Base-by-base conservation (phyloP, 441 rosid species). In the Erodium trifolium region DNA sequence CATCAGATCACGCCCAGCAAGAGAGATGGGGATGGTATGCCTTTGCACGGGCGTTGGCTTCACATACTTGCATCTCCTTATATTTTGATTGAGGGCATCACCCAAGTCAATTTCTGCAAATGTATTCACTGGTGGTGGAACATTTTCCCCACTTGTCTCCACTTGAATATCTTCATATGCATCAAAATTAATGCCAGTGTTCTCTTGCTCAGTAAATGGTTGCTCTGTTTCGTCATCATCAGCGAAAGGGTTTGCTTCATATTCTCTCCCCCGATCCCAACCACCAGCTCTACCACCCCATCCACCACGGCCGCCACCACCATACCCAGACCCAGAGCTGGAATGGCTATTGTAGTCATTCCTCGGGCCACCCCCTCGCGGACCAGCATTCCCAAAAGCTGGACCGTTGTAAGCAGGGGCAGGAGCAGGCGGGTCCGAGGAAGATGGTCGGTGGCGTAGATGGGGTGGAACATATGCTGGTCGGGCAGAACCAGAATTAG, bases 41-140 rank as follows among this genome's bases (percentile, higher is more conserved):
- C 89, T 82, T 78, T 85, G 89, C 27, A 85, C 87, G 0, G 87
- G 89, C 8, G 89, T 85, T 2, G 89, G 89, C 80, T 53, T 85
- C 75, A 78, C 86, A 59, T 85, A 85, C 70, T 85, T 85, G 80
- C 89, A 85, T 77, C 89, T 82, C 69, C 78, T 76, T 70, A 85
- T 85, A 73, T 85, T 85, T 43, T 73, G 69, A 76, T 82, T 85
- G 62, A 85, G 55, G 0, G 79, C 85, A 27, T 83, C 82, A n/a
- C 87, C 89, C 41, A 85, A 79, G 71, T 85, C 89, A 53, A 85
- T 85, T 65, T 83, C 87, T 0, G 85, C 87, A 72, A 85, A 85
- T 4, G 87, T 80, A 75, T 78, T 82, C 23, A 79, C 87, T 16
- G 84, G 85, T 45, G 83, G 80, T 9, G 89, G 89, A 66, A 85